These are phyloP conservation scores for Phytophthora pluvialis DNA, from an alignment of 352 stramenopile genomes.

Conservation along the genomic window DNA sequence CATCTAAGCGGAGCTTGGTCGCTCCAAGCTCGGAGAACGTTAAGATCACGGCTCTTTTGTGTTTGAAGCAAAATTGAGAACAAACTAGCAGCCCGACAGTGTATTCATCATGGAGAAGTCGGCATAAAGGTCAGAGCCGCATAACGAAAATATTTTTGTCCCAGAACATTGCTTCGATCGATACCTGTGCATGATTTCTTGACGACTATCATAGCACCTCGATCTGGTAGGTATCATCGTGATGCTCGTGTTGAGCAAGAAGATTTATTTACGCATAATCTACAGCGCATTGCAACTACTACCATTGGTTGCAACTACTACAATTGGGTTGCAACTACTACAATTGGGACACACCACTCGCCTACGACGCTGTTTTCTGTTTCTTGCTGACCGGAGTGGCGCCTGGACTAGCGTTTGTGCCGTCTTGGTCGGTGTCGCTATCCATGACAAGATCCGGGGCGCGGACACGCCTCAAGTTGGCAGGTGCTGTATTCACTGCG, in stretches of 20 bases:
- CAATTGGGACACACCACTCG: constrained; percentile 9
- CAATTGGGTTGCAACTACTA: constrained; percentile 12
- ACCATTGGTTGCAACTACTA: background rate
- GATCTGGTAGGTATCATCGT: too few relatives aligned
- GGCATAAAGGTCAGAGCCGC: constrained; percentile 32
- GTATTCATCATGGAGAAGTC: constrained; percentile 34
- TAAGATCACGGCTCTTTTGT: constrained; percentile 17
- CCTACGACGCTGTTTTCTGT: constrained; percentile 35
- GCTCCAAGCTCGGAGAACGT: constrained; percentile 18
- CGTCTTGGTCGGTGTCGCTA: constrained; percentile 41
- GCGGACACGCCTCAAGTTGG: constrained; percentile 17
- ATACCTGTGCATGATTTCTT: too few relatives aligned
- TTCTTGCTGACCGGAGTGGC: constrained; percentile 31
- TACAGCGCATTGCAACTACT: constrained; percentile 22
- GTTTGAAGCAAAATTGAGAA: constrained; percentile 36
- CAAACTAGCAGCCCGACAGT: constrained; percentile 32
- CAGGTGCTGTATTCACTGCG: constrained; percentile 60
- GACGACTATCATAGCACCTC: too few relatives aligned
- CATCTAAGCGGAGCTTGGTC: constrained; percentile 35
- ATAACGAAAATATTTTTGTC: constrained; percentile 42
- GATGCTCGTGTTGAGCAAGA: background rate
- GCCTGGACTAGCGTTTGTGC: constrained; percentile 11
- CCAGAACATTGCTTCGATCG: background rate
- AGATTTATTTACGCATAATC: constrained; percentile 31
- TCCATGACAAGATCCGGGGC: constrained; percentile 36